phyloP scores from a whole-genome alignment of 495 filamentous ascomycete species.

The Penicillium robsamsonii region DNA sequence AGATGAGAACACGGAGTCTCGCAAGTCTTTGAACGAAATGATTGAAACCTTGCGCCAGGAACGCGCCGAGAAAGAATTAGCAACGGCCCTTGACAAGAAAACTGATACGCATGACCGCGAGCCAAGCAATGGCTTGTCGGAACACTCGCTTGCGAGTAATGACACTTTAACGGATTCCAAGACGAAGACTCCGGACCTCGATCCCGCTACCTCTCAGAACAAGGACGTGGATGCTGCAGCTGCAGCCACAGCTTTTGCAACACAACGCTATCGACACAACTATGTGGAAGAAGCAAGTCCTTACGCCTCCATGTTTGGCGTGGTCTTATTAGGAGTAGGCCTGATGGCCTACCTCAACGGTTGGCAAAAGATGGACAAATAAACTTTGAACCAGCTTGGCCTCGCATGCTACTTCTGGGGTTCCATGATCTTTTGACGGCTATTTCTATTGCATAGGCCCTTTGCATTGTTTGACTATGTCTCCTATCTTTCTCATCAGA shows the following conservation, averaged over 20 bases:
- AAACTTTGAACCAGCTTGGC: constrained; percentile 41
- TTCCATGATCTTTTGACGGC: constrained; percentile 17
- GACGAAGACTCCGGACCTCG: constrained; percentile 22
- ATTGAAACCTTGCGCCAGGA: constrained; percentile 73
- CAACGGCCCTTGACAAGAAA: constrained; percentile 1
- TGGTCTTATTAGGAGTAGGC: constrained; percentile 84
- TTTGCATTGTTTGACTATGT: constrained; percentile 32
- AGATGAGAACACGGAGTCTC: constrained; percentile 61
- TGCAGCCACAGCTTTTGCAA: constrained; percentile 40
- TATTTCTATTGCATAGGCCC: constrained; percentile 23
- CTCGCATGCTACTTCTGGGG: constrained; percentile 17
- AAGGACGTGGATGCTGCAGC: constrained; percentile 41
- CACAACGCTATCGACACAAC: constrained; percentile 36
- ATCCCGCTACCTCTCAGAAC: constrained; percentile 27
- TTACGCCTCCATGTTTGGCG: constrained; percentile 82
- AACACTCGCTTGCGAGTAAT: constrained; percentile 1
- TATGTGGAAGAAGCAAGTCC: constrained; percentile 68
- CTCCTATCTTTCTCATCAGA: constrained; percentile 27
- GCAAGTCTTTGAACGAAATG: constrained; percentile 82
- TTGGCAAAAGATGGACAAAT: constrained; percentile 70
- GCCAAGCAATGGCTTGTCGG: constrained; percentile 4
- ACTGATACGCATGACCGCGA: constrained; percentile 10
- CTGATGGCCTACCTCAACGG: constrained; percentile 94
- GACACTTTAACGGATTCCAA: constrained; percentile 16
- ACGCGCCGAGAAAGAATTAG: constrained; percentile 41